Evolutionary conservation across 2,329 filamentous ascomycete species (phyloP), one percentile per base, ranked within the genome.

Genomic region (Bipolaris oryzae): DNA sequence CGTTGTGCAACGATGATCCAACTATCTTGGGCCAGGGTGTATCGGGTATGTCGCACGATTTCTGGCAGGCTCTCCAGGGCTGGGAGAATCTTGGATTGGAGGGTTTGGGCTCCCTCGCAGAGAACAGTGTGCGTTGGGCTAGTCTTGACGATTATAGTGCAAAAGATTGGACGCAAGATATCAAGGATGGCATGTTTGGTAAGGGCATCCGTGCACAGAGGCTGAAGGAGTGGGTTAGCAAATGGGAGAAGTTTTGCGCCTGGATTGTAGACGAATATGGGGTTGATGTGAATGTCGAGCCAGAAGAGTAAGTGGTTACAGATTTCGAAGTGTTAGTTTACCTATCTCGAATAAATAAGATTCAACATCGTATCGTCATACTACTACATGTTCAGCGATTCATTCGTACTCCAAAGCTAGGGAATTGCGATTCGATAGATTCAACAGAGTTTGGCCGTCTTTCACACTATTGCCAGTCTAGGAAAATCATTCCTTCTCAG

Each of bases 51-150:
- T 94, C 90, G 1, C 91, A 96, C 76, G 92, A 97, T 77, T 96
- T 96, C 76, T 97, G 92, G 91, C 92, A 96, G 76, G 89, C 90
- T 1, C 79, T 97, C 18, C 92, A 96, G 76, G 93, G 91, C 0
- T 95, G 93, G 86, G 89, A 96, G 57, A 96, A 96, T 70, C 84
- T 97, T 13, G 95, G 93, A 0, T 82, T 98, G 2, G 92, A 91
- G 10, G 94, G 93, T 0, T 78, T 98, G 50, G 94, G 90, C 0
- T 90, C 88, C 55, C 82, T 99, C 66, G 94, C 92, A 0, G 92
- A 98, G 81, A 98, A 96, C 72, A 96, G 91, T 63, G 87, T 98
- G 42, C 84, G 91, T 38, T 98, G 92, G 91, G 89, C 92, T 7
- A 89, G 89, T 20, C 96, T 93, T 67, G 92, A 96, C 72, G 92